Evolutionary conservation across 768 basidiomycete genomes (phyloP), one percentile per base, ranked within the genome.

Genomic region (Termitomyces sp.): DNA sequence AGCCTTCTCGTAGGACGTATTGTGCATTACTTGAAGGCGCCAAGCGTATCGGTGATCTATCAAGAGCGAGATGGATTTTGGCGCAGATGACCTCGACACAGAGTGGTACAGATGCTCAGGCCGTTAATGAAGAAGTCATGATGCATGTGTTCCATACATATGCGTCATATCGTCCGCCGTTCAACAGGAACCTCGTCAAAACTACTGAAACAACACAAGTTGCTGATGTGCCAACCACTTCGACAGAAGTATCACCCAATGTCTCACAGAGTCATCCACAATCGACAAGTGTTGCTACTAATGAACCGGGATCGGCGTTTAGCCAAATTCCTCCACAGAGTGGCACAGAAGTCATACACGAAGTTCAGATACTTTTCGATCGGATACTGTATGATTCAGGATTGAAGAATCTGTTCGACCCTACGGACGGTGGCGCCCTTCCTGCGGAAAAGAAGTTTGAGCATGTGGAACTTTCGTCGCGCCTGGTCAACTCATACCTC

Each of bases 91-190:
- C 90, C 26, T 75, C 75, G 44, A 71, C 74, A 63, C 54, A 44
- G 10, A 62, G 66, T 58, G 49, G 67, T 30, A 56, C 58, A 26
- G 60, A 65, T n/a, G 38, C 16, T 30, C 68, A 68, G 50, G 70
- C 68, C 18, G 73, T 83, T 26, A 80, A 90, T 60, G 86, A 89
- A 56, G 81, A 86, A 61, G 74, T 88, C 44, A 86, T 97, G 86
- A 79, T 80, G 65, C 88, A 91, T 64, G 71, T 95, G 32, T 94
- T 98, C 71, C 88, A 95, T 70, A 79, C 92, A 0, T 97, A 98
- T 72, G 85, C 92, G 0, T 74, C 88, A 3, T 94, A 93, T 73
- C 77, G 75, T 42, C 86, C 89, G 2, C 85, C 89, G 0, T 87
- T 93, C 70, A 75, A 68, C 49, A 77, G 87, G 48, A 70, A 73